Base-by-base conservation (phyloP, 2,329 filamentous ascomycete species). In the Magnaporthales sp. region DNA sequence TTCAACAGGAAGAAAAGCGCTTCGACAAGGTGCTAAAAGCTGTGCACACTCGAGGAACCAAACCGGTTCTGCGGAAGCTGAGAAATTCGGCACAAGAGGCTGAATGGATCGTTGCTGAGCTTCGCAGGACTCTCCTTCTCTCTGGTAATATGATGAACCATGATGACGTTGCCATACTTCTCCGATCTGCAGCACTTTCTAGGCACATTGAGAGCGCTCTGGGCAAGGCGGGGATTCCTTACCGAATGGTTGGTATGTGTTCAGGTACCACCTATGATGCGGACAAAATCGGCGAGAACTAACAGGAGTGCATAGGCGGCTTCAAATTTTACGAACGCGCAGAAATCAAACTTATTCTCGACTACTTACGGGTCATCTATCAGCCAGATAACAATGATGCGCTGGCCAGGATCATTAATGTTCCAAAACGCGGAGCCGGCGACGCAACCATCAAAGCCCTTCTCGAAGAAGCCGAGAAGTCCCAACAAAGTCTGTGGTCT, bases 361-460 rank as follows among this genome's bases (percentile, higher is more conserved):
- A 97, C 74, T 98, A 99, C 74, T 81, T 98, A 15, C 86, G 93
- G 32, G 89, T 96, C 3, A 87, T 97, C 32, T 87, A 91, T 72
- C 90, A 96, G 69, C 91, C 93, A 1, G 85, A 91, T 62, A 93
- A 96, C 74, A 96, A 93, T 71, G 93, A 97, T 74, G 92, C 92
- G 0, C 78, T 98, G 0, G 85, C 89, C 4, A 86, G 92, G 32
- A 88, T 97, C 67, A 88, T 98, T 73, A 98, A 98, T 73, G 84
- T 90, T 0, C 95, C 94, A 0, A 84, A 90, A 30, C 85, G 94
- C 66, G 90, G 91, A 30, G 86, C 98, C 65, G 94, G 95, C 11
- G 91, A 94, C 7, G 82, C 82, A 4, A 96, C 93, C 0, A 82
- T 95, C 67, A 92, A 90, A 72, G 80, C 82, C 1, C 79, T 98